Evolutionary conservation across 768 basidiomycete species (phyloP), one percentile per base, ranked within the genome.

Genomic region (Pleurotus citrinopileatus): DNA sequence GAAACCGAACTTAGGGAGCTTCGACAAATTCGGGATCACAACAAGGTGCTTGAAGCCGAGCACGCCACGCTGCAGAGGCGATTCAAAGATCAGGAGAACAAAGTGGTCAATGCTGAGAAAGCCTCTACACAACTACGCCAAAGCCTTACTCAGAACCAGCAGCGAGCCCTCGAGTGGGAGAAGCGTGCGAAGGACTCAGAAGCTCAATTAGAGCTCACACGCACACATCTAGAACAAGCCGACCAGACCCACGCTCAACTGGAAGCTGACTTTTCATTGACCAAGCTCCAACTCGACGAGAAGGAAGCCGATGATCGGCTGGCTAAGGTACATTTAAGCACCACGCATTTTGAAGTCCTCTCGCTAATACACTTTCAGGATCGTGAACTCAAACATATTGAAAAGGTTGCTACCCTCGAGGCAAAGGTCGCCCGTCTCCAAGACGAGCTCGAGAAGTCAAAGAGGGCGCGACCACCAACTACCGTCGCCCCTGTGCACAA

Each of bases 91-190:
- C 78, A 83, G 45, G 91, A 93, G 59, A 71, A 61, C 46, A 88
- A 83, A 63, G 59, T 77, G 2, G 63, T 74, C 23, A 86, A 80
- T 60, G 81, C 73, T 60, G 89, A 93, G 42, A 80, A 82, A 50
- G 71, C 82, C 9, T 74, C 82, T 1, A 69, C 69, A 20, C 68
- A 83, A 15, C 76, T 81, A 2, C 81, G 82, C 38, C 84, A 89
- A 64, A 86, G 69, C 64, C 75, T 92, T 25, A 68, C 77, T 19
- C 84, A 87, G 58, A 84, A 87, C 19, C 87, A 92, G 57, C 88
- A 91, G 64, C 87, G 88, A 22, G 80, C 88, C 2, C 70, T 80
- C 2, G 91, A 94, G 61, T 92, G 88, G 89, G 91, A 94, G 68
- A 80, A 80, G 57, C 84, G 84, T 20, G 82, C 87, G 17, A 84